phyloP scores from a whole-genome alignment of 768 basidiomycete species.

The Pholiota microspora region DNA sequence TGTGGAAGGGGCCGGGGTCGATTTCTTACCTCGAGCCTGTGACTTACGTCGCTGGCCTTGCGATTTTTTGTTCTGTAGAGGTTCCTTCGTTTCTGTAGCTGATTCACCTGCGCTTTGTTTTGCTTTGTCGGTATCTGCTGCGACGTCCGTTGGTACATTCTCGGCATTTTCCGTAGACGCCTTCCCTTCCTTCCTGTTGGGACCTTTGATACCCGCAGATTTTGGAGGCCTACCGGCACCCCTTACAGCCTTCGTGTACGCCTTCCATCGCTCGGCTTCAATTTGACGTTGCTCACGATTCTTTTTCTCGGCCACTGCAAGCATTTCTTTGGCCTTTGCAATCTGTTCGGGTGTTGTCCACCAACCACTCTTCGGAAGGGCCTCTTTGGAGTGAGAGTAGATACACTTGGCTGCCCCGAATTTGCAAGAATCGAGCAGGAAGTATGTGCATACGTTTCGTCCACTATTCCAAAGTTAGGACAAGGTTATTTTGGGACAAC shows the following conservation, averaged over 20 bases:
- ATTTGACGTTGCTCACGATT: constrained; percentile 16
- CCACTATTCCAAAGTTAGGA: constrained; percentile 35
- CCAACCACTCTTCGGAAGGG: constrained; percentile 45
- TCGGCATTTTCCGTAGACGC: background rate
- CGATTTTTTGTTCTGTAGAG: background rate
- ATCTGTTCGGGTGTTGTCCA: constrained; percentile 35
- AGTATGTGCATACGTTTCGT: constrained; percentile 41
- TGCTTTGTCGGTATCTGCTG: background rate
- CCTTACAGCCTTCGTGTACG: constrained; percentile 17
- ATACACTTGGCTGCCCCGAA: constrained; percentile 38
- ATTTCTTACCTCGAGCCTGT: constrained; percentile 6
- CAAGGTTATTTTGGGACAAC: background rate
- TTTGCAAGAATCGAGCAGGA: constrained; percentile 33
- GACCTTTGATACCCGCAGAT: constrained; percentile 9
- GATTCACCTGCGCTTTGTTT: background rate
- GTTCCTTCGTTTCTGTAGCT: background rate
- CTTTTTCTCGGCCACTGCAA: constrained; percentile 25
- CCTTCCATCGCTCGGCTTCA: constrained; percentile 21
- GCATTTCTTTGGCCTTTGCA: constrained; percentile 26
- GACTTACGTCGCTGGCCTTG: background rate
- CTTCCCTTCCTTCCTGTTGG: background rate
- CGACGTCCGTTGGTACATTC: background rate
- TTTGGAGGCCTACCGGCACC: constrained; percentile 12
- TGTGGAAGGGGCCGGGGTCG: background rate
- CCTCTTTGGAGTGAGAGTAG: constrained; percentile 46